These are phyloP conservation scores for Trifolium dubium DNA, from an alignment of 306 rosid species.

Conservation along the genomic window DNA sequence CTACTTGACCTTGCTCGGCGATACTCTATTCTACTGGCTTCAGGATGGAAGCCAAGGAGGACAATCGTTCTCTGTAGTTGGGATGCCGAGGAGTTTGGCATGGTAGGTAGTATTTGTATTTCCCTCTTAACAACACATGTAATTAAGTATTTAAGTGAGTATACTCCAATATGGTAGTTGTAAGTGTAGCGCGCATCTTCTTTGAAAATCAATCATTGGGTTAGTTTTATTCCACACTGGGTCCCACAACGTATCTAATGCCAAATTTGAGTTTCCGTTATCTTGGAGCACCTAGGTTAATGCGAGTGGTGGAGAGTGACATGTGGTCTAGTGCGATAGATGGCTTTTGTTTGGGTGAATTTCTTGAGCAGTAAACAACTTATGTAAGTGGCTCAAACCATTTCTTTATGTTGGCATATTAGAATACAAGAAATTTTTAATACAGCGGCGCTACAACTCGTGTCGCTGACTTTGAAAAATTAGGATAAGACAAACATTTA, in stretches of 20 bases:
- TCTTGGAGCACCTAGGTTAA: neutral
- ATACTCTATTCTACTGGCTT: conserved; percentile 56
- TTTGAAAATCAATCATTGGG: neutral
- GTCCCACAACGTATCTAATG: neutral
- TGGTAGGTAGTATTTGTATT: conserved; percentile 47
- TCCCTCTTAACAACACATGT: conserved; percentile 16
- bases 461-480: neutral
- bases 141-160: neutral
- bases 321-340: neutral
- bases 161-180: conserved; percentile 12
- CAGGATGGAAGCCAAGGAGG: conserved; percentile 85
- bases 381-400: neutral
- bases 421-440: neutral
- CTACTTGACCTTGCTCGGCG: conserved; percentile 93
- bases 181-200: neutral
- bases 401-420: neutral
- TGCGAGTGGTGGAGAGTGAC: neutral
- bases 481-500: neutral
- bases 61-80: conserved; percentile 61
- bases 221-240: neutral
- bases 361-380: neutral
- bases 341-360: neutral
- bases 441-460: neutral
- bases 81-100: conserved; percentile 65
- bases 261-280: neutral